Evolutionary conservation across 257 asterid genomes (phyloP).

Genomic region (Plantago ovata): DNA sequence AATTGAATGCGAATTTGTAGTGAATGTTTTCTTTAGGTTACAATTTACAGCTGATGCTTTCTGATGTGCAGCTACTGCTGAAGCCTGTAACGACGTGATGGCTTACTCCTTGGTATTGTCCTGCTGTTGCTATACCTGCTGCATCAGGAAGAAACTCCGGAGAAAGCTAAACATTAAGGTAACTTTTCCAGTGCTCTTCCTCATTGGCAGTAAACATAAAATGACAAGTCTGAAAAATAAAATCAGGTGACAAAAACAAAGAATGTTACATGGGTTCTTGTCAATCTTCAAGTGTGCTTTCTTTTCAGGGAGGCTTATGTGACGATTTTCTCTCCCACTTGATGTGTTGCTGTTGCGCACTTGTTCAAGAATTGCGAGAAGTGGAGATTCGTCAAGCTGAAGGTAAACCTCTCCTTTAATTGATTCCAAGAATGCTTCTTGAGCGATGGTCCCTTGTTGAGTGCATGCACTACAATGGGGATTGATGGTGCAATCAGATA

Average conservation of each 20-base stretch:
- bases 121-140: slow-evolving; percentile 95
- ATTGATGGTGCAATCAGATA: too few relatives aligned
- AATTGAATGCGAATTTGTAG: not conserved
- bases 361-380: slow-evolving; percentile 88
- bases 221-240: too few relatives aligned
- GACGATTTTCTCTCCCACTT: slow-evolving; percentile 88
- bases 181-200: slow-evolving; percentile 11
- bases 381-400: slow-evolving; percentile 56
- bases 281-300: not conserved
- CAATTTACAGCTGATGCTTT: slow-evolving; percentile 20
- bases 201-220: not conserved
- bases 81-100: slow-evolving; percentile 81
- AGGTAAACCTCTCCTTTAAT: slow-evolving; percentile 35
- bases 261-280: not conserved
- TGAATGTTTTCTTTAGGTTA: not conserved
- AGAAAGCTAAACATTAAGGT: slow-evolving; percentile 62
- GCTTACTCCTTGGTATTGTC: slow-evolving; percentile 81
- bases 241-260: too few relatives aligned
- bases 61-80: slow-evolving; percentile 65
- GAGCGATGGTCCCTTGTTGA: too few relatives aligned
- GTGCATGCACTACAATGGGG: too few relatives aligned
- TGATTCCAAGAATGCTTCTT: not conserved
- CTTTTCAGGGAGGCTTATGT: slow-evolving; percentile 64
- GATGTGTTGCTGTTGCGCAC: slow-evolving; percentile 97
- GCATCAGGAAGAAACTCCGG: slow-evolving; percentile 77